Evolutionary conservation across 805 yeast genomes (phyloP), one percentile per base, ranked within the genome.

Genomic region (Pichia ethanolica): DNA sequence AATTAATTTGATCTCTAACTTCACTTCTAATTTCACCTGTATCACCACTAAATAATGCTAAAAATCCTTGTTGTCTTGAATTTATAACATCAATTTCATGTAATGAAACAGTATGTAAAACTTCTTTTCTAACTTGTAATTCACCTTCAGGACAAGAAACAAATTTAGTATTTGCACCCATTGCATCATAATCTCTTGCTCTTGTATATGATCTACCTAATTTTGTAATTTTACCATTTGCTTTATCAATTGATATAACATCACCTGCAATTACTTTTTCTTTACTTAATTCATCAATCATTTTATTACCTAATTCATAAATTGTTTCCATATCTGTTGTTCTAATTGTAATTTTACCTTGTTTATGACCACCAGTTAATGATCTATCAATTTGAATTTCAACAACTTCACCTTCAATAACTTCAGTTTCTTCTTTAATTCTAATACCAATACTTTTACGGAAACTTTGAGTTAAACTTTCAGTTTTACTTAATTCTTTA

Each of bases 101-200:
- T 59, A 93, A 76, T 4, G 98, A 88, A 42, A 93, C 97, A 59
- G 93, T 97, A 71, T 93, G 99, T 25, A 93, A 96, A 59, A 91
- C 89, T 69, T 93, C 98, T 67, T 93, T 93, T 76, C 93, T 89
- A 66, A 91, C 90, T 73, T 93, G 99, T 42, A 93, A 96, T 68
- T 93, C 99, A 47, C 99, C 99, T 71, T 93, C 95, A 53, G 99
- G 99, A 60, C 95, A 77, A 40, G 99, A 97, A 26, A 93, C 98
- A 68, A 93, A 93, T 45, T 59, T 63, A 25, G 67, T 64, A 70
- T 93, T 98, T 70, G 95, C 97, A 30, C 98, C 97, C 75, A 93
- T 98, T 52, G 95, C 78, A 69, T 93, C 99, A 60, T 90, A 93
- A 71, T 93, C 99, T 9, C 99, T 89, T 27, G 99, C 97, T 62